Evolutionary conservation across 1,284 basidiomycete species (phyloP), one percentile per base, ranked within the genome.

Genomic region (Cutaneotrichosporon cyanovorans): DNA sequence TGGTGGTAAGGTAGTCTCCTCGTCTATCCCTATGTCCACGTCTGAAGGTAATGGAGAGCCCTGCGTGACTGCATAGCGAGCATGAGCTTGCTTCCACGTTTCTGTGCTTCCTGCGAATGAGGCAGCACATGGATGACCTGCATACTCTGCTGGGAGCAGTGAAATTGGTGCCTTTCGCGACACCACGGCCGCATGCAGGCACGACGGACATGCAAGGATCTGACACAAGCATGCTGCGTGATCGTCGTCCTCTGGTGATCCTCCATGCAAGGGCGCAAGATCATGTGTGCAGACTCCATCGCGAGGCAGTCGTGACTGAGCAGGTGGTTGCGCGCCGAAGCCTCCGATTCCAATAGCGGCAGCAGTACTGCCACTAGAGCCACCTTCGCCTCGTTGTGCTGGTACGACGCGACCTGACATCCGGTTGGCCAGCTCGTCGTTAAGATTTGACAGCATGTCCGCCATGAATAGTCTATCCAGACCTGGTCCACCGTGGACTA

Each of bases 401-500:
- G 42, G 50, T 3, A 40, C 2, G 9, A 50, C 37, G 10, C 40
- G 45, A 2, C 68, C 68, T 3, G 61, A 58, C 40, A 69, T 43
- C 19, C 68, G 58, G 3, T 59, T 55, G 39, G 70, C 69, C 35
- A 70, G 59, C 48, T 72, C 69, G 37, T 61, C 50, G 28, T 64
- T 62, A 28, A 72, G 48, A 4, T 66, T 45, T 22, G 63, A 56
- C n/a, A 70, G 60, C 59, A 72, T 70, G 43, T 70, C 65, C 9
- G 54, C 51, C 51, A 67, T 62, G 49, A 71, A 67, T 14, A 68
- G 45, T 10, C 58, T 49, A 48, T 72, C 70, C 36, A 72, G 53
- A 4, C 45, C 52, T 23, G 63, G 58, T n/a, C 70, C 70, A 25
- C 68, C 70, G 46, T 71, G 65, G 20, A 72, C 65, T 30, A 72